Evolutionary conservation across 2,329 filamentous ascomycete species (phyloP).

Genomic region (Alternaria hordeiaustralica): DNA sequence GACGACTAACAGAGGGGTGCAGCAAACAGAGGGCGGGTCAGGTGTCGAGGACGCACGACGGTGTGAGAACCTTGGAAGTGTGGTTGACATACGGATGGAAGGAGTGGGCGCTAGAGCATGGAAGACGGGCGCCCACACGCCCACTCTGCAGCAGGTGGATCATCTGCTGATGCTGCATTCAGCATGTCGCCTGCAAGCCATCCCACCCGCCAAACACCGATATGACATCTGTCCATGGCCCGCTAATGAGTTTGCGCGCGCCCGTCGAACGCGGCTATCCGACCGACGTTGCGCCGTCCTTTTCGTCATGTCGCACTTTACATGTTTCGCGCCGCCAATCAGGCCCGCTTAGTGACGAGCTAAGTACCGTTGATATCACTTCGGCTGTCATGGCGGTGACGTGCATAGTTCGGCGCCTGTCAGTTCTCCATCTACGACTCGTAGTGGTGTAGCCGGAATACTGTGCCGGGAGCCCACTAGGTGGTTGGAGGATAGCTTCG

Average conservation of each 20-base stretch:
- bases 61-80: slow-evolving; percentile 3
- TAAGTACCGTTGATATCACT: not conserved
- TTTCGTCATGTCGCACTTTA: slow-evolving; percentile 9
- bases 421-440: not conserved
- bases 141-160: slow-evolving; percentile 1
- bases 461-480: not conserved
- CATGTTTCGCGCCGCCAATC: not conserved
- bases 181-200: not conserved
- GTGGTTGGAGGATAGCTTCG: not conserved
- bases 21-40: slow-evolving; percentile 10
- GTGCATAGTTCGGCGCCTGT: slow-evolving; percentile 5
- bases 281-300: slow-evolving; percentile 12
- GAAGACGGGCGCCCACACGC: not conserved
- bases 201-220: slow-evolving; percentile 1
- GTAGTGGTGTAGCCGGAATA: not conserved
- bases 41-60: slow-evolving; percentile 11
- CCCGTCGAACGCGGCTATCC: slow-evolving; percentile 1
- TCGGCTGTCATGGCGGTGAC: not conserved
- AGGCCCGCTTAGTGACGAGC: not conserved
- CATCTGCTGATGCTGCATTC: slow-evolving; percentile 6
- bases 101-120: slow-evolving; percentile 7
- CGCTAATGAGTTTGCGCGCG: not conserved
- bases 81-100: slow-evolving; percentile 3
- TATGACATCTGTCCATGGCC: not conserved
- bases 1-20: slow-evolving; percentile 3